Evolutionary conservation across 1,284 basidiomycete genomes (phyloP), one percentile per base, ranked within the genome.

Genomic region (Porodaedalea pini): DNA sequence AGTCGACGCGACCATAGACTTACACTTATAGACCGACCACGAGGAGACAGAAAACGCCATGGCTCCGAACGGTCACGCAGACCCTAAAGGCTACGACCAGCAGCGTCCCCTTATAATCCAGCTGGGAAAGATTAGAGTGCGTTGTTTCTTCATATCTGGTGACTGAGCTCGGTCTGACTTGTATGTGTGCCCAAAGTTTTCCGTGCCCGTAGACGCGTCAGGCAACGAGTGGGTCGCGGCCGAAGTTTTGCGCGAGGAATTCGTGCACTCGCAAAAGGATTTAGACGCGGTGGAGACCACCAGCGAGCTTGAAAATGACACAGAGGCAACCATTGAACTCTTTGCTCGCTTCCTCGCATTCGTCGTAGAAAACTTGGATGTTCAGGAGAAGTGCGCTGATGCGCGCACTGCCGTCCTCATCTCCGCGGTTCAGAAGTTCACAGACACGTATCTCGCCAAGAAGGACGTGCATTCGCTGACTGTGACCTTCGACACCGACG

Each of bases 161-260:
- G 47, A 62, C 21, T 19, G 6, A 10, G 27, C 11, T 39, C 55
- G 4, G 21, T 10, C 50, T 37, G 36, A 40, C 40, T 45, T 40
- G 10, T 17, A 19, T 41, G 15, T 43, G 51, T 51, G 53, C 31
- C 54, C n/a, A 64, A 40, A 60, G 89, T 71, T 95, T 63, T 86
- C 88, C 62, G 85, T 96, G 70, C 92, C 90, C 58, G 89, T 95
- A 61, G 86, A 90, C 49, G 86, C 89, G 17, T 77, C 78, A 39
- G 67, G 77, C 62, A 82, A 92, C 68, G 85, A 92, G 71, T 95
- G 93, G 92, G 90, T 93, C 67, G 81, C 85, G 52, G 92, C 92
- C 56, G 91, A 94, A 72, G 85, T 93, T 66, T 81, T 94, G 61
- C 80, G 89, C 69, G 92, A 94, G 67, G 90, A 93, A 64, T 95